phyloP scores from a whole-genome alignment of 108 stramenopile species.

The Chaetoceros tenuissimus region DNA sequence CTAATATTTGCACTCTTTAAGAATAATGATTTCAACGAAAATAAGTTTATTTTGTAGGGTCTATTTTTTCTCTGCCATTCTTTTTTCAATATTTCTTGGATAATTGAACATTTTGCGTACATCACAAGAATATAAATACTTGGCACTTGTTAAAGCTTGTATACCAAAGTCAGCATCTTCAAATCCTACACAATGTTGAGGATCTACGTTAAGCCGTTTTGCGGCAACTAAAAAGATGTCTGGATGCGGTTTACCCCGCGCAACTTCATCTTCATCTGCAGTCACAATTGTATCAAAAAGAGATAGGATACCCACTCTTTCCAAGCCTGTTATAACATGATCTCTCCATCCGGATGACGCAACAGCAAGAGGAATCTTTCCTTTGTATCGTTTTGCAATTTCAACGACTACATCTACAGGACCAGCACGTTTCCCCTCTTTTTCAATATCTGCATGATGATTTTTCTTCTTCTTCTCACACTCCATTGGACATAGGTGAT shows the following conservation, averaged over 20 bases:
- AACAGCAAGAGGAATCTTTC: slow-evolving; percentile 9
- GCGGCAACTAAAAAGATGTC: slow-evolving; percentile 76
- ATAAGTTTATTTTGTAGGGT: too few relatives aligned
- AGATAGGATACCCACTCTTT: slow-evolving; percentile 5
- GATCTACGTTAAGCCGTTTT: slow-evolving; percentile 39
- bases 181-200: slow-evolving; percentile 67
- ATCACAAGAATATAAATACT: slow-evolving; percentile 24
- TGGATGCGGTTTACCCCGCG: slow-evolving; percentile 76
- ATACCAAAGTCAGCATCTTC: slow-evolving; percentile 73
- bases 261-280: slow-evolving; percentile 59
- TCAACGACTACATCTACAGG: slow-evolving; percentile 10
- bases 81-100: background rate
- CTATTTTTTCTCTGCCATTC: background rate
- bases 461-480: background rate
- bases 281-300: slow-evolving; percentile 35
- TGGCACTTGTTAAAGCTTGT: slow-evolving; percentile 53
- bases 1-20: too few relatives aligned
- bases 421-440: slow-evolving; percentile 5
- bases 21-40: too few relatives aligned
- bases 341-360: slow-evolving; percentile 9
- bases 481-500: background rate
- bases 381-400: slow-evolving; percentile 2
- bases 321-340: slow-evolving; percentile 6
- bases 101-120: background rate
- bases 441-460: slow-evolving; percentile 2